These are phyloP conservation scores for Phytophthora capsici DNA, from an alignment of 352 stramenopile genomes.

Conservation along the genomic window DNA sequence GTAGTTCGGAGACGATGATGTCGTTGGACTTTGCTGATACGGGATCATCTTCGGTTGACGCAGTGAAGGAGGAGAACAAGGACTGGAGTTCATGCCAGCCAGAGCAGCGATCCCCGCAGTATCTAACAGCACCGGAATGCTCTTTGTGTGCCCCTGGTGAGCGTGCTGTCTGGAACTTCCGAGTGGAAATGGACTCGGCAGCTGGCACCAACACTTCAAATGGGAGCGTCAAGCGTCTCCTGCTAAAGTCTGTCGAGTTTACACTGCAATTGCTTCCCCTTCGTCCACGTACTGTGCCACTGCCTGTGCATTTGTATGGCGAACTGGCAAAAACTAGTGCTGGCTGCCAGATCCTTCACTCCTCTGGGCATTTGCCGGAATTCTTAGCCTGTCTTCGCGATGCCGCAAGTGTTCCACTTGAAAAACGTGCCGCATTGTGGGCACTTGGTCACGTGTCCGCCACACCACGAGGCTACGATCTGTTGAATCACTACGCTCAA, in stretches of 20 bases:
- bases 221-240: slow-evolving; percentile 68
- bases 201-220: slow-evolving; percentile 52
- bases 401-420: slow-evolving; percentile 79
- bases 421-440: slow-evolving; percentile 88
- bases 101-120: slow-evolving; percentile 79
- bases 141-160: slow-evolving; percentile 83
- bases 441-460: slow-evolving; percentile 84
- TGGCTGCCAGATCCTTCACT: slow-evolving; percentile 82
- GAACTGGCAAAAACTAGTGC: slow-evolving; percentile 86
- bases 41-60: slow-evolving; percentile 56
- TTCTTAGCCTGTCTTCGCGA: slow-evolving; percentile 86
- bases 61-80: slow-evolving; percentile 85
- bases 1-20: slow-evolving; percentile 69
- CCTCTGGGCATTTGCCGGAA: slow-evolving; percentile 82
- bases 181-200: slow-evolving; percentile 82
- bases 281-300: slow-evolving; percentile 75
- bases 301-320: slow-evolving; percentile 86
- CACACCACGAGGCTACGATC: slow-evolving; percentile 78
- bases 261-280: slow-evolving; percentile 85
- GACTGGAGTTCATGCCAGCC: slow-evolving; percentile 90
- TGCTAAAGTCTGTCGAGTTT: slow-evolving; percentile 92
- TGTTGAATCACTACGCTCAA: slow-evolving; percentile 81
- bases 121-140: slow-evolving; percentile 68
- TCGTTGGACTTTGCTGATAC: slow-evolving; percentile 73
- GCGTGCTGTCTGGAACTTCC: slow-evolving; percentile 89